Conservation (phyloP, 1,284 basidiomycete genomes). For the Meira nashicola region DNA sequence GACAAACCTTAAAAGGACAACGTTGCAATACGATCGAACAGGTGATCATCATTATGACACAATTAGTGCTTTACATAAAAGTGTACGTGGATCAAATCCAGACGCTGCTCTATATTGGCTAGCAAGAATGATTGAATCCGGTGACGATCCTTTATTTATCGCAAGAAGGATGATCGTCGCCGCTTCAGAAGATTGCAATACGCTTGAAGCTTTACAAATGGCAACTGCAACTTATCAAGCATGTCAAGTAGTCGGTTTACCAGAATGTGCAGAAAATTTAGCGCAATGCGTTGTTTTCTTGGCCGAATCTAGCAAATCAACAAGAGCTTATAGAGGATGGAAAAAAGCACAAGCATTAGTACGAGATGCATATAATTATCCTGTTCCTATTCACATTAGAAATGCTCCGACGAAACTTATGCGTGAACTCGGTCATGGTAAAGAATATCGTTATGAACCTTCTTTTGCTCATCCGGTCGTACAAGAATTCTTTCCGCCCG, state of each 20-base stretch:
- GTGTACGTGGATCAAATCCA: slow-evolving; percentile 71
- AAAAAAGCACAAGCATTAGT: slow-evolving; percentile 41
- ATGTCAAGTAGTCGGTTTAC: slow-evolving; percentile 70
- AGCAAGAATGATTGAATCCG: slow-evolving; percentile 56
- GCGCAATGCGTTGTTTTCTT: slow-evolving; percentile 78
- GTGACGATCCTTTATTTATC: slow-evolving; percentile 81
- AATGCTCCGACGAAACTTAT: slow-evolving; percentile 81
- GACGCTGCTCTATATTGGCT: slow-evolving; percentile 80
- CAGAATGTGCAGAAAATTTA: slow-evolving; percentile 57
- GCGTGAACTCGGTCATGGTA: slow-evolving; percentile 69
- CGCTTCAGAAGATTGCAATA: slow-evolving; percentile 77
- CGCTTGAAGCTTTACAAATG: slow-evolving; percentile 61
- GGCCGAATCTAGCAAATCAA: slow-evolving; percentile 76
- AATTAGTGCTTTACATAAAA: slow-evolving; percentile 81
- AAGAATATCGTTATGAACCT: slow-evolving; percentile 66
- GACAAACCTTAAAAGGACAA: slow-evolving; percentile 30
- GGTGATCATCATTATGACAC: slow-evolving; percentile 66
- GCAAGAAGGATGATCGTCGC: slow-evolving; percentile 75
- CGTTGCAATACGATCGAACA: slow-evolving; percentile 45
- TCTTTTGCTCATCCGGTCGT: slow-evolving; percentile 61
- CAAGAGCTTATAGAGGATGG: slow-evolving; percentile 56
- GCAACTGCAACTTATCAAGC: slow-evolving; percentile 38
- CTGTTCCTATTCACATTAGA: slow-evolving; percentile 73
- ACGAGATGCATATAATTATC: slow-evolving; percentile 51
- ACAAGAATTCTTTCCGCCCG: slow-evolving; percentile 57